Evolutionary conservation across 441 rosid genomes (phyloP).

Genomic region (Populus tomentosa): DNA sequence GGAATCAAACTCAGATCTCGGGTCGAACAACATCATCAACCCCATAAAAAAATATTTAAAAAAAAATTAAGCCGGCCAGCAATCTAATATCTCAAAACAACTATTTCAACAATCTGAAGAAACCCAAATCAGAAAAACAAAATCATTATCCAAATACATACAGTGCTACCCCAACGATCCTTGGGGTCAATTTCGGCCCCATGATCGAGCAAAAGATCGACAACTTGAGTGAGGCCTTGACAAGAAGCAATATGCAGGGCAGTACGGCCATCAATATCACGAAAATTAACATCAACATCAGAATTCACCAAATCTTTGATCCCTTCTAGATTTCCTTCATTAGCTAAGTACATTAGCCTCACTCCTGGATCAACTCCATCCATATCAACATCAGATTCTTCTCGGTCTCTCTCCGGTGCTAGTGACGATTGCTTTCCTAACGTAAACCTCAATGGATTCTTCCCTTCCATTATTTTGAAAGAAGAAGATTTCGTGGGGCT

Average conservation of each 20-base stretch:
- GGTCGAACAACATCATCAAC: neutral
- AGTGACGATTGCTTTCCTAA: conserved; percentile 65
- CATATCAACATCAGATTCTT: conserved; percentile 26
- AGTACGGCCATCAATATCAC: conserved; percentile 77
- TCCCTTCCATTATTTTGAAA: conserved; percentile 42
- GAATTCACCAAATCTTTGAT: conserved; percentile 65
- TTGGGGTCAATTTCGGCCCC: conserved; percentile 60
- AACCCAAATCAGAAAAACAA: neutral
- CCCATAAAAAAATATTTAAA: neutral
- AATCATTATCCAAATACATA: conserved; percentile 24
- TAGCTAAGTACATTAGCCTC: conserved; percentile 63
- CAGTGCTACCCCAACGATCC: conserved; percentile 98
- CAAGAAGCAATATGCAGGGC: conserved; percentile 93
- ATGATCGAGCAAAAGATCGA: conserved; percentile 48
- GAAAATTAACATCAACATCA: conserved; percentile 64
- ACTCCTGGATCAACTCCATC: conserved; percentile 46
- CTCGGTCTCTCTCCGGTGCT: conserved; percentile 53
- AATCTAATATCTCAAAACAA: neutral
- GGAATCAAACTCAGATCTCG: neutral
- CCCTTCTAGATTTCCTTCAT: conserved; percentile 75
- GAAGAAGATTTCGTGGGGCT: neutral
- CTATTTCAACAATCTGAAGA: neutral
- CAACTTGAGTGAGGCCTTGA: conserved; percentile 63
- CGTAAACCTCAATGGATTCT: conserved; percentile 39
- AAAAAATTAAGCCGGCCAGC: neutral